phyloP scores from a whole-genome alignment of 164 flowering plant species.

The Santalum album region DNA sequence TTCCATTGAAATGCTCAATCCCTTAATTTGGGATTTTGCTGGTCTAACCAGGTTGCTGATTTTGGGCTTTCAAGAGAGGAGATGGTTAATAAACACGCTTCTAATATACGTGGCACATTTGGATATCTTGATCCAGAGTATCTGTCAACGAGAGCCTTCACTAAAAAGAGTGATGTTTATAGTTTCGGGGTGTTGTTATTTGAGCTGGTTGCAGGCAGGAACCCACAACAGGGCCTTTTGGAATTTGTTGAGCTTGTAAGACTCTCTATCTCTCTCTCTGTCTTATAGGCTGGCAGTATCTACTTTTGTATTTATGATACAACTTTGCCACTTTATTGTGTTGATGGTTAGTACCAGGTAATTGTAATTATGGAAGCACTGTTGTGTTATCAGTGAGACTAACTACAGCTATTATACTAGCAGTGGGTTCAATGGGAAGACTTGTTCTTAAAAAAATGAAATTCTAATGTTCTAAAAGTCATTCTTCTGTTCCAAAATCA shows the following conservation, averaged over 20 bases:
- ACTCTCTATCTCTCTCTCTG: constrained; percentile 12
- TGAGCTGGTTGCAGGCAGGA: constrained; percentile 82
- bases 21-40: constrained; percentile 1
- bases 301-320: no score
- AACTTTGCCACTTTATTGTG: no score
- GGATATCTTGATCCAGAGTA: constrained; percentile 98
- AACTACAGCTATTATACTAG: no score
- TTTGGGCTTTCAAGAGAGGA: constrained; percentile 98
- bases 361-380: no score
- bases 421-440: no score
- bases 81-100: constrained; percentile 52
- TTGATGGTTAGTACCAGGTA: no score
- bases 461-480: no score
- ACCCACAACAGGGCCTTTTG: constrained; percentile 90
- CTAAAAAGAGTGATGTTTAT: constrained; percentile 91
- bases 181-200: constrained; percentile 90
- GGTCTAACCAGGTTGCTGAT: constrained; percentile 76
- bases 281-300: no score
- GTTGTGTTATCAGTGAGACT: no score
- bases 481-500: no score
- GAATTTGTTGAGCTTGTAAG: constrained; percentile 88
- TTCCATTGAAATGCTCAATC: neutral
- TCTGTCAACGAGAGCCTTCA: constrained; percentile 67
- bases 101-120: constrained; percentile 77
- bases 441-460: no score